A percentile compares a stretch with the other conserved stretches of the same genome.
phyloP scores from a whole-genome alignment of 306 rosid genomes.

The Castanea sativa region DNA sequence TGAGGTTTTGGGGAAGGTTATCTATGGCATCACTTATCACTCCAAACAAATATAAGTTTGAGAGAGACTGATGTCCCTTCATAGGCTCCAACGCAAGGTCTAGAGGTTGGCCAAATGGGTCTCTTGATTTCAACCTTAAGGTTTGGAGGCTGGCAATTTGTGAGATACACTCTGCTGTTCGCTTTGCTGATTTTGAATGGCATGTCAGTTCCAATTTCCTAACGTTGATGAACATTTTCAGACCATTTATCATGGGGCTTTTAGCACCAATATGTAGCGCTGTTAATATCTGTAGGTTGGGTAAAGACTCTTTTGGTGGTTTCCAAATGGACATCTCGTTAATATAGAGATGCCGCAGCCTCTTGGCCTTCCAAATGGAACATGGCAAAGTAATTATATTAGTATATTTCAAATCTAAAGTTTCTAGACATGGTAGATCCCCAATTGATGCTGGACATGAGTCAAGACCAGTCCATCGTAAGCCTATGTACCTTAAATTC shows the following conservation, averaged over 20 bases:
- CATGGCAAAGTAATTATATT: neutral
- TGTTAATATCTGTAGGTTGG: neutral
- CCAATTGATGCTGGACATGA: constrained; percentile 5
- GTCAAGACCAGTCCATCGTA: constrained; percentile 23
- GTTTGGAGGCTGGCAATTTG: neutral
- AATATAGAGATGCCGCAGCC: constrained; percentile 19
- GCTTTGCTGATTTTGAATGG: neutral
- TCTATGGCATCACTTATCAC: neutral
- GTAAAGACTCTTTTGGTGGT: neutral
- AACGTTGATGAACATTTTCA: neutral
- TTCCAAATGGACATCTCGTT: neutral
- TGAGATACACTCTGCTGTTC: neutral
- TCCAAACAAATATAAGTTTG: neutral
- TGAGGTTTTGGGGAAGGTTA: neutral
- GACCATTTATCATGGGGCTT: neutral
- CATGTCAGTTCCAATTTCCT: constrained; percentile 3
- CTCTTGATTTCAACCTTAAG: neutral
- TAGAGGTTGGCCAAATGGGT: neutral
- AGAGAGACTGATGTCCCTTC: neutral
- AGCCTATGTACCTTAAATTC: constrained; percentile 12
- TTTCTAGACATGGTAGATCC: neutral
- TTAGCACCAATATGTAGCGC: neutral
- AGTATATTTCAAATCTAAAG: constrained; percentile 24
- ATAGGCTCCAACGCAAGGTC: neutral
- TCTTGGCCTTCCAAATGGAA: constrained; percentile 17